phyloP scores from a whole-genome alignment of 257 asterid genomes.

The Phtheirospermum japonicum region DNA sequence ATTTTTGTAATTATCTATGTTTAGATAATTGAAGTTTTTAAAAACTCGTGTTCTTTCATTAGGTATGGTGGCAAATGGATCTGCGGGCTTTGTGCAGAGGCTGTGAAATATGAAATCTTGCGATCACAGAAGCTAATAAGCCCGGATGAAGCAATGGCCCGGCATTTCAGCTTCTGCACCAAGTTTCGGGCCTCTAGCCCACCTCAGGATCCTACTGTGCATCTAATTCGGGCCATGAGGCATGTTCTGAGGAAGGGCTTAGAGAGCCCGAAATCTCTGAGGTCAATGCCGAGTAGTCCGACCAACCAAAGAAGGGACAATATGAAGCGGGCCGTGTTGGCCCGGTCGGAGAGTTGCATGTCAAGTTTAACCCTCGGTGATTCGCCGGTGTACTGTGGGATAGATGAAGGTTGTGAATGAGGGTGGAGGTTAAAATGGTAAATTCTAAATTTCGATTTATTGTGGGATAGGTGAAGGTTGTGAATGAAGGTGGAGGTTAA shows the following conservation, averaged over 20 bases:
- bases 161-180: constrained; percentile 64
- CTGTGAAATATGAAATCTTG: constrained; percentile 60
- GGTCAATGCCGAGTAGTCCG: constrained; percentile 79
- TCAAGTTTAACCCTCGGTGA: constrained; percentile 51
- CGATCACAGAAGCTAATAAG: constrained; percentile 54
- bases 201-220: too few species aligned
- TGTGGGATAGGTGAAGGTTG: constrained; percentile 40
- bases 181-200: constrained; percentile 51
- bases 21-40: too few species aligned
- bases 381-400: constrained; percentile 31
- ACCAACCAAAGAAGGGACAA: constrained; percentile 28
- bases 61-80: too few species aligned
- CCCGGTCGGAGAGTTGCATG: constrained; percentile 72
- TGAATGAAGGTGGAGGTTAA: constrained; percentile 25
- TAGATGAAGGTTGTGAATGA: constrained; percentile 39
- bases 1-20: too few species aligned
- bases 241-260: too few species aligned
- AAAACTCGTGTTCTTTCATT: too few species aligned
- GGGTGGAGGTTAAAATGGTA: constrained; percentile 19
- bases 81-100: too few species aligned
- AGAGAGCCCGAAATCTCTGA: too few species aligned
- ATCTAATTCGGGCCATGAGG: too few species aligned
- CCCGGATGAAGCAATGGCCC: constrained; percentile 64
- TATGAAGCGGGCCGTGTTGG: constrained; percentile 30
- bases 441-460: neutral